Percentiles rank a stretch among this genome's conserved stretches.
Evolutionary conservation across 2,329 filamentous ascomycete species (phyloP).

Genomic region (Xylaria sp.): DNA sequence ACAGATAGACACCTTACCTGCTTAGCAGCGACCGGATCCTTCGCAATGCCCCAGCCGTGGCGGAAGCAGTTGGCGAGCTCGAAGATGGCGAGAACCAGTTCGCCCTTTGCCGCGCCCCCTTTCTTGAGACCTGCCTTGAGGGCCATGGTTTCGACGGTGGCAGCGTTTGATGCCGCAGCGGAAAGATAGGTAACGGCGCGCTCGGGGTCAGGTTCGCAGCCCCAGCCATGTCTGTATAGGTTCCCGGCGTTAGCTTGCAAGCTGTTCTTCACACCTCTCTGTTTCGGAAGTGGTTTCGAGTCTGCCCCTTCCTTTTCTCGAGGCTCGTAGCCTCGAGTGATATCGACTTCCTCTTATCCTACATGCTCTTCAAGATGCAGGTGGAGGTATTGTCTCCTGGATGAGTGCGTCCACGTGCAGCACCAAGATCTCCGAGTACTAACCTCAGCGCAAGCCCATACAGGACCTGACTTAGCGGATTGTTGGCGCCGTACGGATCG

Average conservation of each 20-base stretch:
- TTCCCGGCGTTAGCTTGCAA: conserved; percentile 44
- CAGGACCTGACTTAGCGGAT: conserved; percentile 93
- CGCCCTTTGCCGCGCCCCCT: conserved; percentile 93
- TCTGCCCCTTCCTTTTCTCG: neutral
- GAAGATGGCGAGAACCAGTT: conserved; percentile 95
- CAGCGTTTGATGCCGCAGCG: conserved; percentile 89
- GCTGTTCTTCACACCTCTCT: conserved; percentile 7
- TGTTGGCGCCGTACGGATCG: conserved; percentile 85
- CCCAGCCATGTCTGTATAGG: conserved; percentile 85
- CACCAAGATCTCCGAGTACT: conserved; percentile 49
- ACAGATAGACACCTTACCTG: conserved; percentile 61
- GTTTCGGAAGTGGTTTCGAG: neutral
- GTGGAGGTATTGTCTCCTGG: neutral
- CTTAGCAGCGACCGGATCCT: conserved; percentile 86
- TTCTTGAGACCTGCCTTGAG: conserved; percentile 89
- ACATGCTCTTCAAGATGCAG: neutral
- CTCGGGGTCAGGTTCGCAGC: conserved; percentile 77
- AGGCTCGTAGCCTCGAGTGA: neutral
- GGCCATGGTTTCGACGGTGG: conserved; percentile 85
- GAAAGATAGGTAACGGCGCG: conserved; percentile 86
- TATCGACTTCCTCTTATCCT: neutral
- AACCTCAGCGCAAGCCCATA: conserved; percentile 91
- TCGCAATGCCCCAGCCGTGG: conserved; percentile 90
- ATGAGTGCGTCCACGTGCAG: conserved; percentile 21
- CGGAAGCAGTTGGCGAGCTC: conserved; percentile 94